A percentile compares a stretch with the other conserved stretches of the same genome.
Evolutionary conservation across 306 rosid genomes (phyloP).

Genomic region (Medicago ruthenica): DNA sequence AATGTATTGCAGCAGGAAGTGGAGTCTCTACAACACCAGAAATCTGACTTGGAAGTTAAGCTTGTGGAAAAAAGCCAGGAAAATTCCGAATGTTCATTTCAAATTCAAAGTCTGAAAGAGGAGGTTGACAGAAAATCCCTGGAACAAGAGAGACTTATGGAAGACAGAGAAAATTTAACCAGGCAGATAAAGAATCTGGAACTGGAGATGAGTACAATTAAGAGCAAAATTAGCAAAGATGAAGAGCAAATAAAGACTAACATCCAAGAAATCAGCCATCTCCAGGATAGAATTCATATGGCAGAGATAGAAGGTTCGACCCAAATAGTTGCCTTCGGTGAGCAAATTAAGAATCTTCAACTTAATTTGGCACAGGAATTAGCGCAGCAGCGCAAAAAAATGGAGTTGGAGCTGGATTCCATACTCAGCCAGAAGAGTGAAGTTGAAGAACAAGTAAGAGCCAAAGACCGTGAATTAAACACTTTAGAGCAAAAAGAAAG

Average conservation of each 20-base stretch:
- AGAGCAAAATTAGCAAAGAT: constrained; percentile 32
- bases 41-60: constrained; percentile 63
- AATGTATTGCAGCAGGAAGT: constrained; percentile 64
- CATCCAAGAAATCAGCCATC: too few relatives aligned
- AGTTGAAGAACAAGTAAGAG: neutral
- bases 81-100: constrained; percentile 55
- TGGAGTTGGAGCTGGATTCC: too few relatives aligned
- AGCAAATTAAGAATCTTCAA: too few relatives aligned
- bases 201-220: constrained; percentile 46
- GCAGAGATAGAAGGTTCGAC: too few relatives aligned
- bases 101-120: constrained; percentile 68
- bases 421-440: too few relatives aligned
- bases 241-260: too few relatives aligned
- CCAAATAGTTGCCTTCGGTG: too few relatives aligned
- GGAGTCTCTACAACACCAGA: constrained; percentile 56
- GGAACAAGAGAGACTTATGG: constrained; percentile 44
- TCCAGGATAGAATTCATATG: too few relatives aligned
- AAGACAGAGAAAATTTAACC: constrained; percentile 62
- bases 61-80: constrained; percentile 55
- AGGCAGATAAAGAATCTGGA: constrained; percentile 54
- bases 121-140: constrained; percentile 55
- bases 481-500: neutral
- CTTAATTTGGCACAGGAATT: too few relatives aligned
- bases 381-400: too few relatives aligned
- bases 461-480: neutral